These are phyloP conservation scores for Yamagishiella unicocca DNA, from an alignment of 139 green algal species.

Conservation along the genomic window DNA sequence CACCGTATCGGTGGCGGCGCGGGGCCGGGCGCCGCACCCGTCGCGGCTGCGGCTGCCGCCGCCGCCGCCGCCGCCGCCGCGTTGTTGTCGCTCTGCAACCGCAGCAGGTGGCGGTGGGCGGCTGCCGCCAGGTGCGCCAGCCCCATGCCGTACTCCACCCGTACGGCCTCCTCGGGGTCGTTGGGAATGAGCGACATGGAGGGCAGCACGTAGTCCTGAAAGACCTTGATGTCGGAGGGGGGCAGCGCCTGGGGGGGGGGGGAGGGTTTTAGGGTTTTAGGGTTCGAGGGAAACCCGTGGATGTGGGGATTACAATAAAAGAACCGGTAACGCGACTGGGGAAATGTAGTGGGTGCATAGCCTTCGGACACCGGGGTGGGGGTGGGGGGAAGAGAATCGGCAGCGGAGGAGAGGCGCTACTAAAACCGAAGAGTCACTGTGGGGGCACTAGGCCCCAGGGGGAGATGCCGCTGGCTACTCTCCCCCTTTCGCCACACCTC, in stretches of 20 bases:
- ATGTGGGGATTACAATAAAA: too few species aligned
- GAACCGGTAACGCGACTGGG: not conserved
- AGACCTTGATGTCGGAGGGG: conserved; percentile 81
- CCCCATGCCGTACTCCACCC: conserved; percentile 77
- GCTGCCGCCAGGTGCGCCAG: conserved; percentile 43
- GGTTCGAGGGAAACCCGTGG: too few species aligned
- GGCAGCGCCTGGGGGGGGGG: conserved; percentile 43
- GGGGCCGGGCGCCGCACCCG: not conserved
- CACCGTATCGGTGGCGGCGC: conserved; percentile 33
- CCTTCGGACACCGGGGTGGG: too few species aligned
- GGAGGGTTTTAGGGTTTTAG: too few species aligned
- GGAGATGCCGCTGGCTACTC: too few species aligned
- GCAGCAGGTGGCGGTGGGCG: conserved; percentile 72
- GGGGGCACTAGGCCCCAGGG: too few species aligned
- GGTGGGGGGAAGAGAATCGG: too few species aligned
- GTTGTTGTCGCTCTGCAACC: conserved; percentile 68
- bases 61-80: conserved; percentile 30
- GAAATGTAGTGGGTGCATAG: too few species aligned
- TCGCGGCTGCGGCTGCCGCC: conserved; percentile 15
- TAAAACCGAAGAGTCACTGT: too few species aligned
- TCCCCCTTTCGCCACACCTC: too few species aligned
- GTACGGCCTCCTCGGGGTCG: conserved; percentile 89
- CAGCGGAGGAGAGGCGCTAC: too few species aligned
- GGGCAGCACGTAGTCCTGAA: conserved; percentile 96
- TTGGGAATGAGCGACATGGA: conserved; percentile 87